Percentiles rank a stretch among this genome's conserved stretches.
Evolutionary conservation across 495 filamentous ascomycete genomes (phyloP).

Genomic region (Hypoxylon intermedium): DNA sequence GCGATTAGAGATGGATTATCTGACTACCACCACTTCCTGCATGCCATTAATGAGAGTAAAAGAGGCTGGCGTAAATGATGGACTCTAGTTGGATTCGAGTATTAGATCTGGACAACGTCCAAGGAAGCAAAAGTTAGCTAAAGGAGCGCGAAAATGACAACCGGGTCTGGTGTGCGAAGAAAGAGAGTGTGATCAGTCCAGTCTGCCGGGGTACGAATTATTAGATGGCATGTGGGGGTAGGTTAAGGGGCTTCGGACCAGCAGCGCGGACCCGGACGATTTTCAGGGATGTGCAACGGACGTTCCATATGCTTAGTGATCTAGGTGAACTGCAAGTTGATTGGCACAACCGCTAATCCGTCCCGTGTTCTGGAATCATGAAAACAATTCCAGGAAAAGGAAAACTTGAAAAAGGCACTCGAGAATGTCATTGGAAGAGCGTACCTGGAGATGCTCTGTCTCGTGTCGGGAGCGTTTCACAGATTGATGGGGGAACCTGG

Average conservation of each 20-base stretch:
- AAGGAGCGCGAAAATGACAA: conserved; percentile 4
- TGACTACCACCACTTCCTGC: conserved; percentile 3
- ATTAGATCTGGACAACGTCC: neutral
- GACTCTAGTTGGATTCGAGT: conserved; percentile 26
- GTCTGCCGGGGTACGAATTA: neutral
- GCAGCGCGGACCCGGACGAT: conserved; percentile 9
- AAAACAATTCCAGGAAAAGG: conserved; percentile 21
- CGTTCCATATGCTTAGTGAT: conserved; percentile 4
- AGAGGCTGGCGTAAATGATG: conserved; percentile 12
- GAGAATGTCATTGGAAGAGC: conserved; percentile 25
- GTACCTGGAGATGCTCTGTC: conserved; percentile 33
- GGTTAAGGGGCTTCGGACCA: conserved; percentile 25
- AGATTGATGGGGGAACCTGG: conserved; percentile 22
- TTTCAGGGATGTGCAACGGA: conserved; percentile 15
- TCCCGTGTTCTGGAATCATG: conserved; percentile 11
- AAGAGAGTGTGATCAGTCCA: conserved; percentile 7
- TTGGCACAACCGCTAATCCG: conserved; percentile 15
- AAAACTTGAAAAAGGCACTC: neutral
- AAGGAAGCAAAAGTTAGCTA: neutral
- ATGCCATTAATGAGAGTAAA: conserved; percentile 21
- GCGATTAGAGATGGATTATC: neutral
- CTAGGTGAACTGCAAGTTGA: conserved; percentile 6
- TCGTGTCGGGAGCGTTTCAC: conserved; percentile 45
- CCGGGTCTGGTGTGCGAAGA: conserved; percentile 1
- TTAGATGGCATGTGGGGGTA: conserved; percentile 16